Base-by-base conservation (phyloP, 2,329 filamentous ascomycete genomes). In the Paramyrothecium sp. region DNA sequence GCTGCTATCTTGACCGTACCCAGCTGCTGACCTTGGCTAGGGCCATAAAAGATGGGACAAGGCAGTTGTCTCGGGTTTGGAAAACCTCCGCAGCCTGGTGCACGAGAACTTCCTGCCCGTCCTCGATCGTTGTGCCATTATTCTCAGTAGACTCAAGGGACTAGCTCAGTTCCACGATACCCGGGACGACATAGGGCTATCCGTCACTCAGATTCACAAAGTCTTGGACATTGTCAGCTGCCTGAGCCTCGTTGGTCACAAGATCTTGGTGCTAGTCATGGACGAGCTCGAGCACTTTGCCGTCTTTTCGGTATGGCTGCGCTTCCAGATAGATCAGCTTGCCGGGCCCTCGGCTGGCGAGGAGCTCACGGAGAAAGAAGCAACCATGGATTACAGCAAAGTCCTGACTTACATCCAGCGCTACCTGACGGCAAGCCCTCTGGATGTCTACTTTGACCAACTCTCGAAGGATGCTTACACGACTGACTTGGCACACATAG, bases 21-120 rank as follows among this genome's bases (percentile, higher is more conserved):
- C 26, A 10, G 26, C 26, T 10, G 26, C 26, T 30, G 10, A 30
- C 10, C 4, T 30, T 10, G 26, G 19, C 20, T 53, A 95, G 89
- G 92, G 92, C 1, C 91, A 96, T 66, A 97, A 97, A 73, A 83
- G 95, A 52, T 99, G 95, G 95, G 93, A 98, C 61, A 96, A 94
- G 67, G 89, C 90, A 7, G 89, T 96, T 2, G 82, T 85, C 2
- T 85, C 86, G 3, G 91, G 92, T 1, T 88, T 97, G 20, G 87
- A 91, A 58, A 89, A 86, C 55, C 81, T 98, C 11, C 85, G 92
- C 53, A 84, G 85, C 54, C 80, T 98, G 13, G 80, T 92, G 0
- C 93, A 97, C 67, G 89, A 97, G 68, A 93, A 96, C 70, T 86
- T 97, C 54, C 81, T 98, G 2, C 95, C 95, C 0, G 92, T 91